phyloP scores from a whole-genome alignment of 345 rosid species.

The Linum tenue region DNA sequence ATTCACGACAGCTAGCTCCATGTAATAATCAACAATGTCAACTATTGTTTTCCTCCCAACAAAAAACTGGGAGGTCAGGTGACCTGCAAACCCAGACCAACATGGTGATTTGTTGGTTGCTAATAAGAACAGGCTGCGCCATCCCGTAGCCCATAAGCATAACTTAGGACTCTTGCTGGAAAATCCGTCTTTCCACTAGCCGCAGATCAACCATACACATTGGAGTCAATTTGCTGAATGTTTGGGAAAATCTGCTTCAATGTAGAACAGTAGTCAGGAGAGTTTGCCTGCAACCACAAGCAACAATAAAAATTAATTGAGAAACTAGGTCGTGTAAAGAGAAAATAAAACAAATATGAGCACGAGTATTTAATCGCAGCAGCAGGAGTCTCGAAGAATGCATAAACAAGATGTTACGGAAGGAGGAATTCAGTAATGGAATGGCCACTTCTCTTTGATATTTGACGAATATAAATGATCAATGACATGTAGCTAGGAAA shows the following conservation, averaged over 20 bases:
- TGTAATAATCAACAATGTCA: too few relatives aligned
- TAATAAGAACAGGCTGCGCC: too few relatives aligned
- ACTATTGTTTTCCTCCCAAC: too few relatives aligned
- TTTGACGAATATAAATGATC: too few relatives aligned
- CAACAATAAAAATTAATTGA: background rate
- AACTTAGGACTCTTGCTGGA: background rate
- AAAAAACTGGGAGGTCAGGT: too few relatives aligned
- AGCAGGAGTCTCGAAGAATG: background rate
- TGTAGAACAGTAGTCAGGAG: slow-evolving; percentile 40
- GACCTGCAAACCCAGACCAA: too few relatives aligned
- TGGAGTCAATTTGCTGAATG: slow-evolving; percentile 76
- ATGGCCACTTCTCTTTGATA: too few relatives aligned
- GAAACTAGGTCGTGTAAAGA: background rate
- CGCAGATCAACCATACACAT: slow-evolving; percentile 23
- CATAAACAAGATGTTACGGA: background rate
- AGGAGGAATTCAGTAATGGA: background rate
- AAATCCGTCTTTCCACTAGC: too few relatives aligned
- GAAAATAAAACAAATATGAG: background rate
- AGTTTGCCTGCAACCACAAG: slow-evolving; percentile 49
- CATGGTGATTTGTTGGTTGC: too few relatives aligned
- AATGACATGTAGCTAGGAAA: too few relatives aligned
- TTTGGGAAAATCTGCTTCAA: slow-evolving; percentile 63
- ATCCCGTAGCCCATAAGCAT: background rate
- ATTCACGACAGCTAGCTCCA: too few relatives aligned
- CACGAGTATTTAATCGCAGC: background rate